Evolutionary conservation across 1,139 yeast species (phyloP).

Genomic region (Diutina rugosa): DNA sequence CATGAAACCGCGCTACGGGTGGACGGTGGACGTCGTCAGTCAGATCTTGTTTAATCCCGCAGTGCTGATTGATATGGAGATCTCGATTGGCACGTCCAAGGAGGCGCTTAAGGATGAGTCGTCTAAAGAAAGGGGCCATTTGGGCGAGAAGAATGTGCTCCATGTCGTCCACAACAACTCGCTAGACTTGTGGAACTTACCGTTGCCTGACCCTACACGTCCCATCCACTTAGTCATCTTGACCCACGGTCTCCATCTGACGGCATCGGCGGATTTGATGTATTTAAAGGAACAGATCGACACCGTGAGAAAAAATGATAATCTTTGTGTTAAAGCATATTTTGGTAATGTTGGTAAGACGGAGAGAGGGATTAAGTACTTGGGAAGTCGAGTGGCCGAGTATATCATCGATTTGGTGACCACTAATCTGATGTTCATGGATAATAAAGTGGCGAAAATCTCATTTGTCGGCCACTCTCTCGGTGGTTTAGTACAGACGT

Average conservation of each 20-base stretch:
- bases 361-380: conserved; percentile 77
- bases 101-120: conserved; percentile 26
- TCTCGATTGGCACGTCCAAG: conserved; percentile 43
- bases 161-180: conserved; percentile 47
- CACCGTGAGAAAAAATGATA: conserved; percentile 17
- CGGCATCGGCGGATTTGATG: conserved; percentile 78
- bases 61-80: conserved; percentile 59
- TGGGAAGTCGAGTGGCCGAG: conserved; percentile 77
- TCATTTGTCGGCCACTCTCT: conserved; percentile 89
- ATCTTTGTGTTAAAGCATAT: conserved; percentile 65
- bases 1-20: conserved; percentile 26
- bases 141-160: conserved; percentile 4
- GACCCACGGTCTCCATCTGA: conserved; percentile 90
- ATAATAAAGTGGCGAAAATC: conserved; percentile 35
- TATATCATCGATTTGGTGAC: conserved; percentile 49
- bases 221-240: conserved; percentile 66
- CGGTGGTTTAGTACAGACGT: conserved; percentile 85
- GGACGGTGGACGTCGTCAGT: conserved; percentile 80
- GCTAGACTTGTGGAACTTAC: conserved; percentile 59
- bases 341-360: conserved; percentile 81
- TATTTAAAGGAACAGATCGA: conserved; percentile 78
- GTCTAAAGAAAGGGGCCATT: conserved; percentile 8
- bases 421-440: conserved; percentile 16
- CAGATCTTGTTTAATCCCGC: conserved; percentile 69
- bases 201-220: conserved; percentile 27